Evolutionary conservation across 1,139 yeast species (phyloP), one percentile per base, ranked within the genome.

Genomic region (Candida dubliniensis): DNA sequence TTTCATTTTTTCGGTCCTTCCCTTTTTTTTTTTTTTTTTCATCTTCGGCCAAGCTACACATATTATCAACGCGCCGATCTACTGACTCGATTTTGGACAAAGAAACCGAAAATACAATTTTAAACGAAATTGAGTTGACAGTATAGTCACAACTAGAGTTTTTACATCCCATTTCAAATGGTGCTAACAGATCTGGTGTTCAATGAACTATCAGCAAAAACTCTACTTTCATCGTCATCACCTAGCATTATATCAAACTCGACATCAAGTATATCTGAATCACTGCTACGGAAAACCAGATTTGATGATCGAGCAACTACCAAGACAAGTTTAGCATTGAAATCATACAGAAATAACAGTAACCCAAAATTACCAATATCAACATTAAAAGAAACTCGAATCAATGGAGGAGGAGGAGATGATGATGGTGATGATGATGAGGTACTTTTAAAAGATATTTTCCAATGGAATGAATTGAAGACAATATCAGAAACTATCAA

Each of bases 251-350:
- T 37, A 23, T 45, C 54, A 7, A 37, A 45, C 10, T 24, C 32
- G 13, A 5, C 31, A 23, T 45, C 54, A 7, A 37, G 14, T 6
- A 13, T 26, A 31, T 41, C 41, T 11, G n/a, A 26, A 13, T 14
- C 44, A 14, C 48, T 46, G 8, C 43, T 52, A 29, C 49, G 51
- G 32, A 62, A 60, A 44, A 56, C 47, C 9, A 58, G 63, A 26
- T 71, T 71, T 47, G 77, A 72, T 51, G 76, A 71, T 49, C 55
- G 77, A 26, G 61, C 74, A 8, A 68, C 61, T 34, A 68, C 76
- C 3, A 48, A 51, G 32, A 50, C 67, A 34, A 60, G 68, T 38
- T 41, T 56, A 24, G 54, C 63, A 8, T 48, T 66, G 36, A 48
- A 42, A 37, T 31, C 45, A 36, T 41, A 49, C 40, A 34, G 24